Evolutionary conservation across 164 flowering plant genomes (phyloP).

Genomic region (Sedum album): DNA sequence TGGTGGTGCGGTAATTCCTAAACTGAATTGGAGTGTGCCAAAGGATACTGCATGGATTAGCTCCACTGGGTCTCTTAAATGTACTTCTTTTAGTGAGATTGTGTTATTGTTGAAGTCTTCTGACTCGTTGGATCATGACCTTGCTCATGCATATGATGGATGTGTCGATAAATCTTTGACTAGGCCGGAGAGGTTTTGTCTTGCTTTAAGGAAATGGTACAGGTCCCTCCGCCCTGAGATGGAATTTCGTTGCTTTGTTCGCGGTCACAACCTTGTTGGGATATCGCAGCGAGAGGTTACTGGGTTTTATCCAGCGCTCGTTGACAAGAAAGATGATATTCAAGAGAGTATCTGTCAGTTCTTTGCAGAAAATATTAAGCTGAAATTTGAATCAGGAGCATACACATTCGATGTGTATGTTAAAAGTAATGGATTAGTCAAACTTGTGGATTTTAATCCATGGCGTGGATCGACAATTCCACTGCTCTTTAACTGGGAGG

Average conservation of each 20-base stretch:
- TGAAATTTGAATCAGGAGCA: background rate
- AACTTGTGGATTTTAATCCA: constrained; percentile 15
- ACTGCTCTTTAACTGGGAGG: constrained; percentile 49
- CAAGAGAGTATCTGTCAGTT: constrained; percentile 32
- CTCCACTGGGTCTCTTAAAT: background rate
- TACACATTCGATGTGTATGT: constrained; percentile 47
- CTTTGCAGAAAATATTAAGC: constrained; percentile 33
- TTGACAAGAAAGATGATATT: constrained; percentile 40
- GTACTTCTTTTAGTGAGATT: background rate
- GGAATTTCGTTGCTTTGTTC: background rate
- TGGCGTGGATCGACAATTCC: background rate
- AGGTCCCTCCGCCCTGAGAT: constrained; percentile 40
- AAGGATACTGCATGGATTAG: background rate
- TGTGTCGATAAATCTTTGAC: background rate
- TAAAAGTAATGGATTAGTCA: constrained; percentile 48
- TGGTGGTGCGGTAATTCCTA: background rate
- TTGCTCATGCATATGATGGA: background rate
- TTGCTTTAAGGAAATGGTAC: constrained; percentile 88
- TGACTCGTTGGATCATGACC: background rate
- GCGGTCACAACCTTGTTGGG: background rate
- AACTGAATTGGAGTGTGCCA: background rate
- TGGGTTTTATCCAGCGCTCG: constrained; percentile 14
- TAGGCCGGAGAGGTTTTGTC: constrained; percentile 31
- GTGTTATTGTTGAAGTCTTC: background rate
- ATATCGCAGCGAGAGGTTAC: background rate